These are phyloP conservation scores for Crithidia fasciculata DNA, from an alignment of 208 protist species.

Conservation along the genomic window DNA sequence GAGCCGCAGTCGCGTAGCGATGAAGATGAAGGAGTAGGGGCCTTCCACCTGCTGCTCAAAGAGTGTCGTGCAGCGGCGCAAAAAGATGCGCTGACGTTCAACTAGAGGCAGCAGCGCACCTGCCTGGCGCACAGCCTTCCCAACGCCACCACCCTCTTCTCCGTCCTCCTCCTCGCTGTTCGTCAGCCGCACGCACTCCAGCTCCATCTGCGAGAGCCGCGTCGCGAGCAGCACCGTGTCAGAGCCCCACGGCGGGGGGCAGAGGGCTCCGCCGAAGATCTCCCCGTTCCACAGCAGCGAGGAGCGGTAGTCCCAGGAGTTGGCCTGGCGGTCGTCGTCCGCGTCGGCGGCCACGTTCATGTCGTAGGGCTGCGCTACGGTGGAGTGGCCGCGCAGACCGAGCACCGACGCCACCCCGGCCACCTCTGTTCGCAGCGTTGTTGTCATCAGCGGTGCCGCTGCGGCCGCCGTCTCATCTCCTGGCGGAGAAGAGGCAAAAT, in stretches of 20 bases:
- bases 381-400: conserved; percentile 55
- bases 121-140: neutral
- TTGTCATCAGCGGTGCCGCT: no score
- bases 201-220: conserved; percentile 66
- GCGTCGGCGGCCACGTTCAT: conserved; percentile 51
- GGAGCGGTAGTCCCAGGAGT: conserved; percentile 30
- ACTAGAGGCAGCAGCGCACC: conserved; percentile 19
- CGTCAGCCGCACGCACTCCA: conserved; percentile 30
- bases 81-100: conserved; percentile 58
- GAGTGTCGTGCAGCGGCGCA: conserved; percentile 57
- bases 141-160: neutral
- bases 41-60: conserved; percentile 81
- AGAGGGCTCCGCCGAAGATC: conserved; percentile 79
- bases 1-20: conserved; percentile 58
- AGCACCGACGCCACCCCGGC: conserved; percentile 70
- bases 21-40: conserved; percentile 87
- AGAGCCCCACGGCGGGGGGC: conserved; percentile 63
- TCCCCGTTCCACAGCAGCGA: conserved; percentile 90
- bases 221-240: conserved; percentile 75
- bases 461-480: no score
- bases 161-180: neutral
- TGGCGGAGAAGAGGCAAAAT: no score
- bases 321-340: conserved; percentile 33
- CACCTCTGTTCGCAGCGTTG: conserved; percentile 40
- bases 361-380: conserved; percentile 74